Base-by-base conservation (phyloP, 495 filamentous ascomycete species). In the Podospora sp. region DNA sequence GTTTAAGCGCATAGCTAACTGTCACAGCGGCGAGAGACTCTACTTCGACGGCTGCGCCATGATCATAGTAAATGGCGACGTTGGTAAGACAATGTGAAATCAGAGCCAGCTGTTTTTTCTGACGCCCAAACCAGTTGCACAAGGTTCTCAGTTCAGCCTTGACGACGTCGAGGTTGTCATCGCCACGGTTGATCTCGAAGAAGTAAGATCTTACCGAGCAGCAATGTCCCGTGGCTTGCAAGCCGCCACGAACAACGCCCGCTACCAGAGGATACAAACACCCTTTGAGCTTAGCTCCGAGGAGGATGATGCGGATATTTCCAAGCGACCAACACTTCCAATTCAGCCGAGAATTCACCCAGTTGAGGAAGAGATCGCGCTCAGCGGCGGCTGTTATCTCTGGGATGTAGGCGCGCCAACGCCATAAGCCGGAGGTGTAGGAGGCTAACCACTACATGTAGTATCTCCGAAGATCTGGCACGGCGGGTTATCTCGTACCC, bases 131-230 rank as follows among this genome's bases (percentile, higher is more conserved):
- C 12, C 91, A 53, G 83, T 94, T 6, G 92, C 86, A 3, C 90
- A 91, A 77, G 87, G 85, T 26, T 85, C 85, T 2, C 91, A 92
- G 72, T 96, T 94, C 77, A 87, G 83, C 7, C 76, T 97, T 18
- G 85, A 87, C 26, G 92, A 95, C 66, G 90, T 95, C n/a, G 92
- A 96, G 72, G 91, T 96, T 14, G 78, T 92, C 36, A 91, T 88
- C 2, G 92, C 93, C 8, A 92, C 90, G 2, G 83, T 94, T 3
- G 92, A 96, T 66, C 83, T 97, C 3, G 91, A 94, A 72, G 88
- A 92, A 65, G 90, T 94, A 5, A 74, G 89, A 20, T 75, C 78
- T 1, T 86, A 79, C 65, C 79, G 91, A 1, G 83, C 75, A 24
- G 68, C 81, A 2, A 80, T 83, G 27, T 84, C 80, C 12, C 78